Evolutionary conservation across 805 yeast genomes (phyloP).

Genomic region (Hanseniaspora thailandica): DNA sequence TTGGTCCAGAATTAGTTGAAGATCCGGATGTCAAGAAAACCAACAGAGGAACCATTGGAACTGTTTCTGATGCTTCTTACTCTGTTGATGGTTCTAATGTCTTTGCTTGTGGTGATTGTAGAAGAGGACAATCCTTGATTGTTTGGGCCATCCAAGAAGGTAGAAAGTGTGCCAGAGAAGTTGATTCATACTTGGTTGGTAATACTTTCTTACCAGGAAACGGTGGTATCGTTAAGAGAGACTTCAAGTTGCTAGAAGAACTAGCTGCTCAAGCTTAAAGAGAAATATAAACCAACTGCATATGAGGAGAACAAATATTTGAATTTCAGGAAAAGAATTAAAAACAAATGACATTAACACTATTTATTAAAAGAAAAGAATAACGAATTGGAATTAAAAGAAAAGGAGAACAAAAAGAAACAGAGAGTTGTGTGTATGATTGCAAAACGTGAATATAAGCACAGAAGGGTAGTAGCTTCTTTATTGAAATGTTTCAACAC

Average conservation of each 20-base stretch:
- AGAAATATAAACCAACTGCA: neutral
- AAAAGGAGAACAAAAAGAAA: neutral
- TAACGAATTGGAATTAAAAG: neutral
- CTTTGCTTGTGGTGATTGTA: constrained; percentile 96
- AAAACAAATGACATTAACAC: neutral
- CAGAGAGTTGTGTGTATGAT: neutral
- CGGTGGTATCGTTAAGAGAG: constrained; percentile 83
- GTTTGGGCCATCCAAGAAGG: constrained; percentile 99
- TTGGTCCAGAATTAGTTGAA: constrained; percentile 85
- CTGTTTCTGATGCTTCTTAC: constrained; percentile 48
- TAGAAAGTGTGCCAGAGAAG: constrained; percentile 93
- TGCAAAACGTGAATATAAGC: neutral
- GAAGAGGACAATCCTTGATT: constrained; percentile 95
- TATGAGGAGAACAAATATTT: neutral
- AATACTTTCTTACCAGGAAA: constrained; percentile 79
- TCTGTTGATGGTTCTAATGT: constrained; percentile 54
- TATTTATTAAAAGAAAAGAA: neutral
- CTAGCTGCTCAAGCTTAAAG: constrained; percentile 39
- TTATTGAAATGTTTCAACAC: too few relatives aligned
- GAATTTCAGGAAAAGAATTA: neutral
- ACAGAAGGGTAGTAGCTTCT: constrained; percentile 13
- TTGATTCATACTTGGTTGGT: constrained; percentile 70
- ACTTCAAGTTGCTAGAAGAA: constrained; percentile 64
- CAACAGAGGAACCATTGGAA: constrained; percentile 70
- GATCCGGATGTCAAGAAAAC: constrained; percentile 51